Base-by-base conservation (phyloP, 768 basidiomycete genomes). In the Mycena pura region DNA sequence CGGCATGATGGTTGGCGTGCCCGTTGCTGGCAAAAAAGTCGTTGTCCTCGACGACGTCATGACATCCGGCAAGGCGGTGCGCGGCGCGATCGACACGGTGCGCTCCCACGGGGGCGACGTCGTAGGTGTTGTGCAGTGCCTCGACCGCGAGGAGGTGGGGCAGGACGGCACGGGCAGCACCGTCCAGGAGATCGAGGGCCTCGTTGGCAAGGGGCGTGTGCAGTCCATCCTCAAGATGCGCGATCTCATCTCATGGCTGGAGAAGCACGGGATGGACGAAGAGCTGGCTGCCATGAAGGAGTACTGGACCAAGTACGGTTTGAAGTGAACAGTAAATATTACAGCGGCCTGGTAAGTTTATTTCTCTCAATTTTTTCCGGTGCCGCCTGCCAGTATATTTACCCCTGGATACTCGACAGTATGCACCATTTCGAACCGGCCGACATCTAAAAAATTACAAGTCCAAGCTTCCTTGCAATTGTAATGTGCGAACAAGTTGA, bases 41-140 rank as follows among this genome's bases (percentile, higher is more conserved):
- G 85, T 99, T 49, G 85, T 99, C 43, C 81, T 99, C 31, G 96
- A 99, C 80, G 96, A 99, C 67, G 97, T 99, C 51, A 93, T 98
- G 82, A 99, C 97, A 2, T 85, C 90, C 11, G 92, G 92, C 14
- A 96, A 90, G 22, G 96, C 96, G 5, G 88, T 95, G 28, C 85
- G 95, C 9, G 84, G 87, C 31, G 91, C 95, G 3, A 90, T 96
- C 48, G 86, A 88, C 44, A 86, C 88, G 8, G 89, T 99, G 17
- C 73, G 75, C 32, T 71, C 77, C 47, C 82, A 84, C 36, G 91
- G 90, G 2, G 95, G 96, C 0, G 81, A 90, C 53, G 88, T 97
- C 7, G 91, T 95, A 0, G 96, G 96, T 1, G 91, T 97, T 19
- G 83, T 96, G 7, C 89, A 95, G 70, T 83, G 89, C 43, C 81